Percentiles rank a stretch among this genome's conserved stretches.
These are phyloP conservation scores for Pichia insulana DNA, from an alignment of 805 yeast genomes.

Conservation along the genomic window DNA sequence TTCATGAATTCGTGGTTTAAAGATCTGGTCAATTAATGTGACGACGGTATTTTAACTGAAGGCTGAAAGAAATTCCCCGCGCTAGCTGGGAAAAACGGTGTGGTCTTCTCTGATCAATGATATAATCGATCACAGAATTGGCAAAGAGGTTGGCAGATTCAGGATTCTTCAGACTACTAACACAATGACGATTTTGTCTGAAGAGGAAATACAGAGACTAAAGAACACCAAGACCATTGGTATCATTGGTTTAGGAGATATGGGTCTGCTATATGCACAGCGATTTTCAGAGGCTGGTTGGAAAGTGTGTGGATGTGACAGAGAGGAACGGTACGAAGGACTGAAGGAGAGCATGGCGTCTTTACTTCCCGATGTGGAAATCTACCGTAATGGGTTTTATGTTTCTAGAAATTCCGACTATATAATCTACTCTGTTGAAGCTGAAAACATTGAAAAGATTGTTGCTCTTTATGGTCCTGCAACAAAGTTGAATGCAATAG, in stretches of 20 bases:
- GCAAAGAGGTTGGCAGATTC: no score
- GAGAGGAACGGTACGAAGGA: slow-evolving; percentile 51
- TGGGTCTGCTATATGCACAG: slow-evolving; percentile 86
- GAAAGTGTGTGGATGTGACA: slow-evolving; percentile 83
- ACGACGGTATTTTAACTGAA: no score
- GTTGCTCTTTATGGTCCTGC: slow-evolving; percentile 77
- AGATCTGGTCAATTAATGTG: no score
- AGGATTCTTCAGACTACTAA: no score
- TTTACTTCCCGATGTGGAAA: slow-evolving; percentile 32
- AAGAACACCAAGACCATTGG: slow-evolving; percentile 54
- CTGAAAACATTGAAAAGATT: slow-evolving; percentile 68
- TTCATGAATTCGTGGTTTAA: no score
- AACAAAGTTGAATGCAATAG: slow-evolving; percentile 78
- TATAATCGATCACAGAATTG: no score
- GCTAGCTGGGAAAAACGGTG: no score
- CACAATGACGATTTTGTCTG: slow-evolving; percentile 15
- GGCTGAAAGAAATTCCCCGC: no score
- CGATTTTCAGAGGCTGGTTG: slow-evolving; percentile 77
- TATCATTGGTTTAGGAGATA: slow-evolving; percentile 92
- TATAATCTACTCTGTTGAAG: slow-evolving; percentile 87
- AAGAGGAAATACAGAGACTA: slow-evolving; percentile 11
- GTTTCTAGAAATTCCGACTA: slow-evolving; percentile 80
- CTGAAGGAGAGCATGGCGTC: slow-evolving; percentile 25
- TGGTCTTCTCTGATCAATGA: no score
- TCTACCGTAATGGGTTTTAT: slow-evolving; percentile 70